Conservation (phyloP, 31 red algal genomes). For the Endocladia muricata region DNA sequence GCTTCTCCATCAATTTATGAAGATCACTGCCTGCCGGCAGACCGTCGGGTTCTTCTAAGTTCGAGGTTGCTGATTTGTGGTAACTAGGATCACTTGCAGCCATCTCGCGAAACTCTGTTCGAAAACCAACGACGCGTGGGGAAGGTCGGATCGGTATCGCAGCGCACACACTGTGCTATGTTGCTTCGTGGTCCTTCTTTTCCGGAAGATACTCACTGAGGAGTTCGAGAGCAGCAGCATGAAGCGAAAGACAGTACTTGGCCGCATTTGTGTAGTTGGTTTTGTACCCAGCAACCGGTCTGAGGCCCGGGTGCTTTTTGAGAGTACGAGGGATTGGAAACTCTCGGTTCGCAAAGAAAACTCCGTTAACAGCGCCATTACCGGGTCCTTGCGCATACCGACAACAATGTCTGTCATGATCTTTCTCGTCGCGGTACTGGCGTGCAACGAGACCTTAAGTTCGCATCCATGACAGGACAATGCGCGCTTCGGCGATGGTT, state of each 20-base stretch:
- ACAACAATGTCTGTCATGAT: not conserved
- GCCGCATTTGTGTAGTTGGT: slow-evolving; percentile 14
- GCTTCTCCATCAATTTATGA: not conserved
- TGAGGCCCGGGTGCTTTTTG: not conserved
- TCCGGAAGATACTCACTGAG: not conserved
- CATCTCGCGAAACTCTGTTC: slow-evolving; percentile 15
- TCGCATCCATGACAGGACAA: not conserved
- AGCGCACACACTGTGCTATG: not conserved
- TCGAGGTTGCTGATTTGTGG: not conserved
- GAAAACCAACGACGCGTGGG: slow-evolving; percentile 13
- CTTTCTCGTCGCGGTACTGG: not conserved
- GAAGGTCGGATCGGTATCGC: not conserved
- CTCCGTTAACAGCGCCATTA: not conserved
- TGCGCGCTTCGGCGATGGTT: not conserved
- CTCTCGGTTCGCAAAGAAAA: slow-evolving; percentile 15
- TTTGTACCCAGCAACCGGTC: slow-evolving; percentile 8
- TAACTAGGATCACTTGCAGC: not conserved
- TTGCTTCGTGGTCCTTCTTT: not conserved
- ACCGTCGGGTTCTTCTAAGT: not conserved
- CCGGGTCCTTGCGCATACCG: not conserved
- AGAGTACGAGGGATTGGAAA: not conserved
- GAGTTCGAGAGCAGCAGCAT: not conserved
- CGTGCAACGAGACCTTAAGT: not conserved
- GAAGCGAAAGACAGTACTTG: slow-evolving; percentile 1
- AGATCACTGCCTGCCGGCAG: not conserved